Evolutionary conservation across 495 filamentous ascomycete genomes (phyloP), one percentile per base, ranked within the genome.

Genomic region (Saxophila tyrrhenica): DNA sequence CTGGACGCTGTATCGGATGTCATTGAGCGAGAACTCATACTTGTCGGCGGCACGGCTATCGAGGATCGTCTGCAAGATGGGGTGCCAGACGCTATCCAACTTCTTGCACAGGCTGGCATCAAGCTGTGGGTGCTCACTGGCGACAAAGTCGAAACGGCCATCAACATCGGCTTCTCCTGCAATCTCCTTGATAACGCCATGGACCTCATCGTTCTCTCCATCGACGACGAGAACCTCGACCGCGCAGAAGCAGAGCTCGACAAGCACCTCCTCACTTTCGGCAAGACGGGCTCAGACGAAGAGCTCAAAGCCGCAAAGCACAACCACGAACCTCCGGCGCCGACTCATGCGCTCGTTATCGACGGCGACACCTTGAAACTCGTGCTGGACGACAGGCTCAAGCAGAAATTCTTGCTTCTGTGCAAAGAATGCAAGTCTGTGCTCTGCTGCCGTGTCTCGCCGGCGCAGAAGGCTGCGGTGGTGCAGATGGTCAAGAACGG

Each of bases 71-170:
- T 99, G 42, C 94, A 99, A 68, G 92, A 97, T 61, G 94, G 92
- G 57, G 94, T 99, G 15, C 94, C 94, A 10, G 94, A 96, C 62
- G 91, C 94, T 1, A 99, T 99, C 60, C 86, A 85, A 52, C 71
- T 99, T 47, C 81, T 99, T 51, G 91, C 84, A 39, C 83, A 89
- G 54, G 94, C 94, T 48, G 94, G 94, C 56, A 96, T 99, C 70
- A 99, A 99, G 66, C 79, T 99, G n/a, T 99, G 94, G 94, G 94
- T 99, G 53, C 73, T 99, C 44, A 99, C 94, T 29, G 94, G 94
- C 52, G 94, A 99, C 73, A 99, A 96, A 70, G 91, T 97, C 46
- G 94, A 97, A 69, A 99, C 94, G 46, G 94, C 94, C 41, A 97
- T 99, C 78, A 99, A 99, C 69, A 99, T 99, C 67, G 94, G 94